Base-by-base conservation (phyloP, 306 rosid genomes). In the Gillenia trifoliata region DNA sequence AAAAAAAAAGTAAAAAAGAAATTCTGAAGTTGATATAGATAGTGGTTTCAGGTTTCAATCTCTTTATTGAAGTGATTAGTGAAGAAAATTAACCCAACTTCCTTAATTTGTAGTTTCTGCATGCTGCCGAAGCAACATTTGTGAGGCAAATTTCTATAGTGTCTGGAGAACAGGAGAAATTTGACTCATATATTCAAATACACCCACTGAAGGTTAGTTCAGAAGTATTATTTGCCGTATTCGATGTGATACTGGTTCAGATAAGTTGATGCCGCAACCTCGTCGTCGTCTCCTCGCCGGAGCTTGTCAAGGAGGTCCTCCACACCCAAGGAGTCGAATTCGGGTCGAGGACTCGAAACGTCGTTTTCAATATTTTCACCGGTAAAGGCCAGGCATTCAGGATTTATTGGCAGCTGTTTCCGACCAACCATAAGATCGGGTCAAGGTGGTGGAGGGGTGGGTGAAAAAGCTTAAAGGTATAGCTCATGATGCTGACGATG, bases 281-380 rank as follows among this genome's bases (percentile, higher is more conserved):
- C 22, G 95, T 93, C 3, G 90, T 89, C 0, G 80, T 93, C 1
- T 93, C 96, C 0, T 93, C 96, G 0, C 98, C 98, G 1, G 96
- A 93, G 1, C 88, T 93, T 1, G 93, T 96, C 56, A 93, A 90
- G 26, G 96, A 93, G 70, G 98, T 90, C 0, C 86, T 90, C 43
- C 98, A 93, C 63, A 93, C 96, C 0, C 98, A 90, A 54, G 96
- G 96, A 0, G 96, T 93, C 5, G 98, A 93, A 54, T 93, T 90
- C 85, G 98, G 98, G 0, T 93, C 98, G 5, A 75, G 98, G 5
- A 90, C 98, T 0, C 80, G 98, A 0, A 92, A 92, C 83, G 96
- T 92, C 5, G 98, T 92, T 3, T 92, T 92, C 79, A 96, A 92
- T 23, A 90, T 93, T 62, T 93, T 90, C 89, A 93, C 98, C 6